These are phyloP conservation scores for Parafenestella ontariensis DNA, from an alignment of 2,329 filamentous ascomycete species.

Conservation along the genomic window DNA sequence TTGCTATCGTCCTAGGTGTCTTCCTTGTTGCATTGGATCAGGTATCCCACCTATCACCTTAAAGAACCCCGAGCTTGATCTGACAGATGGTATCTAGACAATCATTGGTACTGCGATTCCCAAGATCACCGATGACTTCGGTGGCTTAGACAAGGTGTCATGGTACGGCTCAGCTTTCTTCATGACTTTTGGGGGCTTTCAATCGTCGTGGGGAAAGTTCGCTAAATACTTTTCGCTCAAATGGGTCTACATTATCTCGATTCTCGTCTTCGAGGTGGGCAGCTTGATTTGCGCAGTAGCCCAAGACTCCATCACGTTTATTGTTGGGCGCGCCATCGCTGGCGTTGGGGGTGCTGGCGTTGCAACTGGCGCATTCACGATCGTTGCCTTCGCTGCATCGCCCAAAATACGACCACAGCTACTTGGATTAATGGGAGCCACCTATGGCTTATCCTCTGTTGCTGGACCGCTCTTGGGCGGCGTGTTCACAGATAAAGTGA, in stretches of 20 bases:
- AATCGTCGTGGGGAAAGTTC: background rate
- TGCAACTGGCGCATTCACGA: background rate
- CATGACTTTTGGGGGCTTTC: background rate
- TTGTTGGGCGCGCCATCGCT: background rate
- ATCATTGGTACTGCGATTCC: background rate
- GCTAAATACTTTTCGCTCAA: background rate
- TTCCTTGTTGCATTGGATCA: too few relatives aligned
- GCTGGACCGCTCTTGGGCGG: background rate
- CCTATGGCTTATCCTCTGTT: background rate
- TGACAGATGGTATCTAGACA: too few relatives aligned
- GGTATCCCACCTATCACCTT: too few relatives aligned
- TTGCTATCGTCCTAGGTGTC: too few relatives aligned
- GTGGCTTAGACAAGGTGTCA: background rate
- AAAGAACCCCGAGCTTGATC: too few relatives aligned
- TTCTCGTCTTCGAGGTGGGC: background rate
- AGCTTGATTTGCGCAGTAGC: background rate
- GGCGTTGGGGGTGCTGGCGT: background rate
- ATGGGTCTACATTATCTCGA: background rate
- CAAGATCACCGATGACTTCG: background rate
- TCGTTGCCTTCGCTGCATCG: background rate
- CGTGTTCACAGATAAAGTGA: background rate
- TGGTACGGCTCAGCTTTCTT: background rate
- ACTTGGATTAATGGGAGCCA: background rate
- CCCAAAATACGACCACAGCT: background rate
- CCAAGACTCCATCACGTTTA: background rate